Conservation (phyloP, 2,329 filamentous ascomycete genomes). For the Colletotrichum neosansevieriae region DNA sequence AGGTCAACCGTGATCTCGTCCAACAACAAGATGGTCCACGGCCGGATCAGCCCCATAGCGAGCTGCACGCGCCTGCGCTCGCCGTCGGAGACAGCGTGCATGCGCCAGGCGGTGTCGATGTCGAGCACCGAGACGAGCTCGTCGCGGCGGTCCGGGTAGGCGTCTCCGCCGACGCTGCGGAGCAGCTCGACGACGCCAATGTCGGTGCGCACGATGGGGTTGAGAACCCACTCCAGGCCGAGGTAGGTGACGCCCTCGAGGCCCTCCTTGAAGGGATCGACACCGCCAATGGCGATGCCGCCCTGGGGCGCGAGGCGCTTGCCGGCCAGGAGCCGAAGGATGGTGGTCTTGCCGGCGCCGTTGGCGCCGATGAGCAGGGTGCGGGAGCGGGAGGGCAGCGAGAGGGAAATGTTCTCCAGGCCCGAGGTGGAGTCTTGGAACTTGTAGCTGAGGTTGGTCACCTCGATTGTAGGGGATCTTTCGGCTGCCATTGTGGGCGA, state of each 20-base stretch:
- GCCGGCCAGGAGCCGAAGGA: constrained; percentile 92
- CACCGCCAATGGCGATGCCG: constrained; percentile 81
- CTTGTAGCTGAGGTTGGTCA: constrained; percentile 83
- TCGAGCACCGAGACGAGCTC: constrained; percentile 90
- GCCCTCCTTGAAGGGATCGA: constrained; percentile 91
- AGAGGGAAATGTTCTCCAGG: constrained; percentile 77
- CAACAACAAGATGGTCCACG: constrained; percentile 90
- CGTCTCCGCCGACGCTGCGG: constrained; percentile 85
- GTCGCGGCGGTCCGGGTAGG: constrained; percentile 84
- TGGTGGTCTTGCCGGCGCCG: constrained; percentile 96
- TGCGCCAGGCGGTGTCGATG: constrained; percentile 91
- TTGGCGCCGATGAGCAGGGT: constrained; percentile 96
- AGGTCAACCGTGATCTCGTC: constrained; percentile 98
- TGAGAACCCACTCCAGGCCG: constrained; percentile 97
- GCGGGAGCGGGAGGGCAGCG: constrained; percentile 84
- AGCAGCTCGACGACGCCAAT: constrained; percentile 92
- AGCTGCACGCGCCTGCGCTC: constrained; percentile 93
- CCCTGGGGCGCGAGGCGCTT: constrained; percentile 88
- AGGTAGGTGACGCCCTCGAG: constrained; percentile 97
- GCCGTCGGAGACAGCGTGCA: constrained; percentile 95
- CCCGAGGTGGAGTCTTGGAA: constrained; percentile 90
- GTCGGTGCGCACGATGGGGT: constrained; percentile 94
- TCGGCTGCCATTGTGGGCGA: constrained; percentile 45
- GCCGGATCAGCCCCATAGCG: constrained; percentile 92
- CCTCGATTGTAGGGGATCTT: constrained; percentile 72